phyloP scores from a whole-genome alignment of 805 yeast genomes.

The Lipomyces starkeyi region DNA sequence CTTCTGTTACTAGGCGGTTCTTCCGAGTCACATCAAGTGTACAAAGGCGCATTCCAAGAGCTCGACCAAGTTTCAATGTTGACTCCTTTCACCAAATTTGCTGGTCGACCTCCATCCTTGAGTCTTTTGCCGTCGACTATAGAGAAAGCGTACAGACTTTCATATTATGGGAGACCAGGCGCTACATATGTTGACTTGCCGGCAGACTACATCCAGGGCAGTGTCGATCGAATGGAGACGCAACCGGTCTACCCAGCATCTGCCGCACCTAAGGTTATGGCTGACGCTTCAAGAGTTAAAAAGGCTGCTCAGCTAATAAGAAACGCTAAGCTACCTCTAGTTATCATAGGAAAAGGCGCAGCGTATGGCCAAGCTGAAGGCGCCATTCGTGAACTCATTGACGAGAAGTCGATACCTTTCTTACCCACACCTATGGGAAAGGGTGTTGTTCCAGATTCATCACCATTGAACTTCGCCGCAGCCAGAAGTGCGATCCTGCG shows the following conservation, averaged over 20 bases:
- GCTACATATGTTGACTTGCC: constrained; percentile 69
- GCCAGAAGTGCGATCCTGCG: constrained; percentile 67
- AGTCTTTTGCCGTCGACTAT: constrained; percentile 50
- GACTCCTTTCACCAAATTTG: constrained; percentile 57
- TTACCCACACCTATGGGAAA: constrained; percentile 83
- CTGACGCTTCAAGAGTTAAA: constrained; percentile 48
- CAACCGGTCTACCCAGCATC: constrained; percentile 11
- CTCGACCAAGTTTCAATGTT: constrained; percentile 65
- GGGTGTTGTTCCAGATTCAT: constrained; percentile 64
- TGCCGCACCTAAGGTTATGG: constrained; percentile 48
- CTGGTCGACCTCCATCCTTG: constrained; percentile 52
- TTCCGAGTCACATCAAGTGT: constrained; percentile 53
- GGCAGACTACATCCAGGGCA: constrained; percentile 59
- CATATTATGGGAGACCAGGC: constrained; percentile 62
- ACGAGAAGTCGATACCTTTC: constrained; percentile 56
- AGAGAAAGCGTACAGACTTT: constrained; percentile 54
- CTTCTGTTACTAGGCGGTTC: constrained; percentile 70
- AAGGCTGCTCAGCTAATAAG: constrained; percentile 48
- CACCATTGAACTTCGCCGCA: constrained; percentile 58
- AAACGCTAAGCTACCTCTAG: constrained; percentile 55
- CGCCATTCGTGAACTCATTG: constrained; percentile 52
- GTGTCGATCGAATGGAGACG: constrained; percentile 20
- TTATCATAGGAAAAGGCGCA: constrained; percentile 72
- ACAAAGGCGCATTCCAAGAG: constrained; percentile 74
- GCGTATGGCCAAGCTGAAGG: constrained; percentile 54